Conservation (phyloP, 306 rosid species). For the Pterocarpus santalinus region DNA sequence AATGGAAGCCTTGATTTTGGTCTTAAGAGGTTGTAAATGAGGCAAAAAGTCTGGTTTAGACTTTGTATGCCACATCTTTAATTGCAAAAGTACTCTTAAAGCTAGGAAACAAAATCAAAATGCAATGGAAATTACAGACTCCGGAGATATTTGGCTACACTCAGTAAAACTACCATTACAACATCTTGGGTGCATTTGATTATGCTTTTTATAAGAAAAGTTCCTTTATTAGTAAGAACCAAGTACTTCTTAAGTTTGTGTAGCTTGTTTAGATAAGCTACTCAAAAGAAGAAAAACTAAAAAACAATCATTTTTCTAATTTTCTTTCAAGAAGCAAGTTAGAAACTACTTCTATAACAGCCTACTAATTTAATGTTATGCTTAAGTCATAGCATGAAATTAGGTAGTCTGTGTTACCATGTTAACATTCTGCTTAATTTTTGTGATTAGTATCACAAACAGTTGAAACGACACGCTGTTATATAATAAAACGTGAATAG, state of each 20-base stretch:
- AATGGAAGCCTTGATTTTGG: constrained; percentile 51
- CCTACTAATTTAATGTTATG: no score
- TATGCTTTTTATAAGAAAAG: not conserved
- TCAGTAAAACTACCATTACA: constrained; percentile 29
- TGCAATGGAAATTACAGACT: constrained; percentile 23
- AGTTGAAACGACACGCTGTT: no score
- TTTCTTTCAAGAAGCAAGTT: not conserved
- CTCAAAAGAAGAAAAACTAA: not conserved
- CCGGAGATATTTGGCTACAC: constrained; percentile 17
- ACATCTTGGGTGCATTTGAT: not conserved
- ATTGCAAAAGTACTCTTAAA: constrained; percentile 8
- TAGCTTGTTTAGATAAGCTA: not conserved
- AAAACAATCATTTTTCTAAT: no score
- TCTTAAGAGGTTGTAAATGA: constrained; percentile 69
- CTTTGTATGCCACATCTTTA: not conserved
- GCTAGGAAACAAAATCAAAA: constrained; percentile 29
- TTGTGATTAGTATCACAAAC: no score
- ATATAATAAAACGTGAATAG: no score
- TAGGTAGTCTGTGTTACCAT: no score
- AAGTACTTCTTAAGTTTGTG: not conserved
- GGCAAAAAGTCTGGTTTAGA: constrained; percentile 29
- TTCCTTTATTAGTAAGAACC: not conserved
- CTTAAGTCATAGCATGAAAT: no score
- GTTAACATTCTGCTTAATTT: no score
- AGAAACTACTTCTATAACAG: not conserved